phyloP scores from a whole-genome alignment of 2,329 filamentous ascomycete genomes.

The Phialophora tarda region DNA sequence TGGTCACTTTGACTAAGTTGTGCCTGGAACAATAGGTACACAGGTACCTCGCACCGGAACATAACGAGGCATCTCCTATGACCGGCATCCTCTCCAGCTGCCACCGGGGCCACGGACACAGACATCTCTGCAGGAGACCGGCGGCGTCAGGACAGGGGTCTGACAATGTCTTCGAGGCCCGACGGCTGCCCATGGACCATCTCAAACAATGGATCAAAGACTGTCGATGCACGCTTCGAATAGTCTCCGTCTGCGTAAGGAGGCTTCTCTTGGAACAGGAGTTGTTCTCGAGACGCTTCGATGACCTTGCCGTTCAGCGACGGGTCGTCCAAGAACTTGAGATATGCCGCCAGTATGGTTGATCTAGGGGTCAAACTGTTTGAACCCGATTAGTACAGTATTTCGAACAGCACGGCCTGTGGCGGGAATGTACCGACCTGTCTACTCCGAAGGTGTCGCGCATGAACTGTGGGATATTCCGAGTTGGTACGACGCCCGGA shows the following conservation, averaged over 20 bases:
- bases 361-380: slow-evolving; percentile 49
- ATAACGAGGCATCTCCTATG: too few species aligned
- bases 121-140: background rate
- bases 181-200: slow-evolving; percentile 1
- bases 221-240: slow-evolving; percentile 7
- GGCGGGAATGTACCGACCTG: slow-evolving; percentile 32
- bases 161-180: slow-evolving; percentile 33
- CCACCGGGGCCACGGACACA: too few species aligned
- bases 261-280: slow-evolving; percentile 6
- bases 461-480: slow-evolving; percentile 54
- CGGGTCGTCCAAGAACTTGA: slow-evolving; percentile 54
- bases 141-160: background rate
- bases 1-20: too few species aligned
- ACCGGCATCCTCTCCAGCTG: too few species aligned
- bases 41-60: too few species aligned
- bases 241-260: slow-evolving; percentile 16
- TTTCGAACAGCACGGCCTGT: background rate
- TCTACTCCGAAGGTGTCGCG: slow-evolving; percentile 49
- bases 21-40: too few species aligned
- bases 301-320: slow-evolving; percentile 52
- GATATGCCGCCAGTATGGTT: slow-evolving; percentile 56
- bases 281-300: slow-evolving; percentile 42
- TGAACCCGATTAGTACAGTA: background rate
- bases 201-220: slow-evolving; percentile 7
- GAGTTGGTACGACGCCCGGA: slow-evolving; percentile 56